Evolutionary conservation across 164 flowering plant genomes (phyloP).

Genomic region (Warburgia ugandensis): DNA sequence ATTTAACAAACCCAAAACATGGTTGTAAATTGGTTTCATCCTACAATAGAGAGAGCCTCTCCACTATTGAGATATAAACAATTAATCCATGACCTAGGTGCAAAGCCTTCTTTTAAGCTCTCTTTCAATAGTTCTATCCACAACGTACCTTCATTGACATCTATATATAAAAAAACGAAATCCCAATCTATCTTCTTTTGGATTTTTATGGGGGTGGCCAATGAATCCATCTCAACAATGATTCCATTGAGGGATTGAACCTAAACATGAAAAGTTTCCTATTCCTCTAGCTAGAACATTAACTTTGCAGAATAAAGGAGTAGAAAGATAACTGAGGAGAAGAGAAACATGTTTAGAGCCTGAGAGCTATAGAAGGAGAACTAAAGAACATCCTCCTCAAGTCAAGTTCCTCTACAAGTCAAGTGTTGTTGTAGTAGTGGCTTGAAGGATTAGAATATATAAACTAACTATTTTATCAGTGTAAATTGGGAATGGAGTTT

Average conservation of each 20-base stretch:
- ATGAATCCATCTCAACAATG: slow-evolving; percentile 32
- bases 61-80: slow-evolving; percentile 33
- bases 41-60: slow-evolving; percentile 43
- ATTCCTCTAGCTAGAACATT: slow-evolving; percentile 33
- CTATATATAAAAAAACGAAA: slow-evolving; percentile 22
- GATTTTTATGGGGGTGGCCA: slow-evolving; percentile 20
- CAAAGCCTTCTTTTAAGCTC: slow-evolving; percentile 24
- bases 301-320: slow-evolving; percentile 20
- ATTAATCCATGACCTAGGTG: slow-evolving; percentile 48
- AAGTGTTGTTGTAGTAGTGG: slow-evolving; percentile 19
- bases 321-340: slow-evolving; percentile 16
- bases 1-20: too few species aligned
- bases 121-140: slow-evolving; percentile 36
- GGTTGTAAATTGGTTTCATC: too few species aligned
- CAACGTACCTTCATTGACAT: slow-evolving; percentile 35
- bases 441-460: too few species aligned
- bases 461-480: too few species aligned
- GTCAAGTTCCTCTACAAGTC: too few species aligned
- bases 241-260: slow-evolving; percentile 33
- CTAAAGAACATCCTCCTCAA: slow-evolving; percentile 27
- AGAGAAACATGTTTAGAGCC: slow-evolving; percentile 26
- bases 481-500: too few species aligned
- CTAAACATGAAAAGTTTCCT: slow-evolving; percentile 33
- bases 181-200: slow-evolving; percentile 8
- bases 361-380: slow-evolving; percentile 22